phyloP scores from a whole-genome alignment of 1,139 yeast genomes.

The Zygoascus meyerae region DNA sequence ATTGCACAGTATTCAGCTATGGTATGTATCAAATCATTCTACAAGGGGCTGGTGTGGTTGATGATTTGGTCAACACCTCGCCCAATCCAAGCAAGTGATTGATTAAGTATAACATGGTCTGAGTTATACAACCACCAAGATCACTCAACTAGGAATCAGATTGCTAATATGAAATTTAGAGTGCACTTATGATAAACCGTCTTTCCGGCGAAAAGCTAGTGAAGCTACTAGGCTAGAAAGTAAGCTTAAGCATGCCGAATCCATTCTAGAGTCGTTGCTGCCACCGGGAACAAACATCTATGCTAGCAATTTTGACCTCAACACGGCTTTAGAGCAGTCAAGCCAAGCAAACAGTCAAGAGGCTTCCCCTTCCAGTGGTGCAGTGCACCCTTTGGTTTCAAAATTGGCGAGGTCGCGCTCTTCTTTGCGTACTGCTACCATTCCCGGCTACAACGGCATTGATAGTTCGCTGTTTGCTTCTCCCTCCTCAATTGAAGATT shows the following conservation, averaged over 20 bases:
- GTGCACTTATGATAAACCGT: conserved; percentile 75
- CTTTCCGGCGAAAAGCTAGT: conserved; percentile 47
- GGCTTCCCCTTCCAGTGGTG: neutral
- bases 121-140: too few relatives aligned
- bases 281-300: conserved; percentile 47
- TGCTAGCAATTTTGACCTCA: conserved; percentile 45
- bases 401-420: conserved; percentile 1
- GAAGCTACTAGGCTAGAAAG: conserved; percentile 35
- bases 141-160: too few relatives aligned
- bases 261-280: conserved; percentile 40
- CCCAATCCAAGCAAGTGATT: neutral
- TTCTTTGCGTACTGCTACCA: neutral
- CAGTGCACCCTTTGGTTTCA: neutral
- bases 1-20: conserved; percentile 83
- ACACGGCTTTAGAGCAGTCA: conserved; percentile 15
- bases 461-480: conserved; percentile 10
- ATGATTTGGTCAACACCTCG: neutral
- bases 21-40: conserved; percentile 39
- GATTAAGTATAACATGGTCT: too few relatives aligned
- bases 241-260: conserved; percentile 35
- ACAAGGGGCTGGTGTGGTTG: neutral
- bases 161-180: conserved; percentile 25
- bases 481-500: conserved; percentile 11
- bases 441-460: conserved; percentile 8
- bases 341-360: neutral